phyloP scores from a whole-genome alignment of 352 stramenopile genomes.

The Aphanomyces stellatus region DNA sequence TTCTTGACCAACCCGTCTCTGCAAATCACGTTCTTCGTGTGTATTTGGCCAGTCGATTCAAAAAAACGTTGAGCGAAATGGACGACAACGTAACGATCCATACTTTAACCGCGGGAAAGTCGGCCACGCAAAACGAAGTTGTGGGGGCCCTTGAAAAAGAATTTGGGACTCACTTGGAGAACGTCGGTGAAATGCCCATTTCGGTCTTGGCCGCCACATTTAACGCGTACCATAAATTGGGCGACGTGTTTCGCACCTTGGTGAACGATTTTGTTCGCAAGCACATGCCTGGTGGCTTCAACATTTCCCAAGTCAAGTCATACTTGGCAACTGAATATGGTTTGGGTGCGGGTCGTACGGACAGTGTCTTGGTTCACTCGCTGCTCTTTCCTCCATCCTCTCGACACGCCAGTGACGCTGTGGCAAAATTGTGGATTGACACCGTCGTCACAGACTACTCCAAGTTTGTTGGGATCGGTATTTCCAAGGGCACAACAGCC shows the following conservation, averaged over 20 bases:
- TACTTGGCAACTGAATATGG: constrained; percentile 46
- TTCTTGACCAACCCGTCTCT: constrained; percentile 47
- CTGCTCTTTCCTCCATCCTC: constrained; percentile 41
- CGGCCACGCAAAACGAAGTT: constrained; percentile 80
- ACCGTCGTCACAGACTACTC: constrained; percentile 47
- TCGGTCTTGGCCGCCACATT: constrained; percentile 64
- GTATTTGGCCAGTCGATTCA: constrained; percentile 55
- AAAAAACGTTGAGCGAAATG: constrained; percentile 60
- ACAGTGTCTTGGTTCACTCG: constrained; percentile 62
- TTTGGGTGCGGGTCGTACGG: constrained; percentile 49
- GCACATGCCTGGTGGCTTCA: constrained; percentile 80
- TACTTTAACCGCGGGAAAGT: constrained; percentile 70
- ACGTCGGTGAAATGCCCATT: constrained; percentile 54
- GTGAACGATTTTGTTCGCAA: constrained; percentile 61
- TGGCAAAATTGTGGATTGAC: constrained; percentile 74
- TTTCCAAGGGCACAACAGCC: constrained; percentile 22
- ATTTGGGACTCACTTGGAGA: constrained; percentile 49
- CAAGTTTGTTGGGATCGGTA: constrained; percentile 54
- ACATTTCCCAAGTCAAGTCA: constrained; percentile 60
- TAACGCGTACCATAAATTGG: constrained; percentile 48
- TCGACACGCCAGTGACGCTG: constrained; percentile 55
- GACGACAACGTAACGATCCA: constrained; percentile 61
- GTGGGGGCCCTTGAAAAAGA: constrained; percentile 79
- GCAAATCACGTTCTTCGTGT: constrained; percentile 57
- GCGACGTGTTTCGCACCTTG: constrained; percentile 48